Percentiles rank a stretch among this genome's conserved stretches.
Evolutionary conservation across 768 basidiomycete genomes (phyloP).

Genomic region (Panaeolus cyanescens): DNA sequence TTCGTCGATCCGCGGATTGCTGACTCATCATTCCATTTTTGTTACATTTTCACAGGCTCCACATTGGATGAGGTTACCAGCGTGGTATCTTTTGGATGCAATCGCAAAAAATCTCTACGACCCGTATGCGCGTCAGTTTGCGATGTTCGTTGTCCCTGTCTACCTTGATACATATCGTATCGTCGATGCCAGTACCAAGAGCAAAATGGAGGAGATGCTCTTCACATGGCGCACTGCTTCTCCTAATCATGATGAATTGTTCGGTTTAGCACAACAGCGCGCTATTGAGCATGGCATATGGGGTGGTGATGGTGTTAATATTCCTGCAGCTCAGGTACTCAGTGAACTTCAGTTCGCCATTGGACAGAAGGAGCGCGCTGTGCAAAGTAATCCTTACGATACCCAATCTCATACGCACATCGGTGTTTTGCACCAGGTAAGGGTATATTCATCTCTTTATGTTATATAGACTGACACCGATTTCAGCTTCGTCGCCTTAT

Average conservation of each 20-base stretch:
- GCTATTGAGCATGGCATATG: slow-evolving; percentile 86
- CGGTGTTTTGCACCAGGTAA: slow-evolving; percentile 77
- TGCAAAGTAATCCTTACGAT: slow-evolving; percentile 79
- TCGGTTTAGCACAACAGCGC: slow-evolving; percentile 77
- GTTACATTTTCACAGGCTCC: slow-evolving; percentile 64
- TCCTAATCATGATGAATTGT: slow-evolving; percentile 79
- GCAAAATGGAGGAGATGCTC: slow-evolving; percentile 98
- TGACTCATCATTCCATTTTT: slow-evolving; percentile 65
- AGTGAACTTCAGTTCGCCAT: slow-evolving; percentile 83
- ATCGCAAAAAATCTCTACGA: slow-evolving; percentile 96
- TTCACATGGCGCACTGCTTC: slow-evolving; percentile 92
- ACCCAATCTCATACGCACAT: slow-evolving; percentile 68
- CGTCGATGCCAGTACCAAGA: slow-evolving; percentile 82
- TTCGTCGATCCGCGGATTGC: slow-evolving; percentile 52
- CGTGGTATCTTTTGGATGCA: slow-evolving; percentile 94
- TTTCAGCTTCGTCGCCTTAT: slow-evolving; percentile 69
- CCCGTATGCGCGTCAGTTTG: slow-evolving; percentile 87
- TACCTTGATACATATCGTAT: slow-evolving; percentile 87
- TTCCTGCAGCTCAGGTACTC: slow-evolving; percentile 72
- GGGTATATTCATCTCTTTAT: slow-evolving; percentile 20
- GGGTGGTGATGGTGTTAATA: slow-evolving; percentile 53
- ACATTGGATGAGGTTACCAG: slow-evolving; percentile 87
- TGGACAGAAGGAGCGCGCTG: slow-evolving; percentile 73
- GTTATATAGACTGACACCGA: slow-evolving; percentile 7
- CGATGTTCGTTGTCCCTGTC: slow-evolving; percentile 76